Conservation (phyloP, 192 early-diverging fungal genomes). For the Coemansia sp. region DNA sequence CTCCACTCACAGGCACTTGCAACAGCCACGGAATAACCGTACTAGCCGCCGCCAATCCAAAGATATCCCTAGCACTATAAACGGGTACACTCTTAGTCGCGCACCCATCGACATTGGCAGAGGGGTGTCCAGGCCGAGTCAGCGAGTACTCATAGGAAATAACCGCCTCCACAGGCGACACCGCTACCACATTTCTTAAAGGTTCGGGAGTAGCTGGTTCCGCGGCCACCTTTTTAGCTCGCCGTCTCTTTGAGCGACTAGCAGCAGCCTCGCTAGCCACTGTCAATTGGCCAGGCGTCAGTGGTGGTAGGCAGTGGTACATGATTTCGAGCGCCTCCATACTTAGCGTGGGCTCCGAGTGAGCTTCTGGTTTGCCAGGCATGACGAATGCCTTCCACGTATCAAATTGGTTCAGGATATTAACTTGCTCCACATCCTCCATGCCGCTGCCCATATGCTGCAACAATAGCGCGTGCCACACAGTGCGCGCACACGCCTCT, state of each 20-base stretch:
- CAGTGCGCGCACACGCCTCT: conserved; percentile 17
- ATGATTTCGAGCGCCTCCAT: conserved; percentile 12
- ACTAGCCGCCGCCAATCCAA: conserved; percentile 8
- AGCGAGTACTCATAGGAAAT: conserved; percentile 19
- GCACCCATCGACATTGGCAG: not conserved
- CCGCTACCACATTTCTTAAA: too few relatives aligned
- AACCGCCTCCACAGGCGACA: not conserved
- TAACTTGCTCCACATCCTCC: not conserved
- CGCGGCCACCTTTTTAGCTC: not conserved
- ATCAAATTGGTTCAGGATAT: conserved; percentile 12
- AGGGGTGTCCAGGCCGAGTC: not conserved
- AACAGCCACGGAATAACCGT: conserved; percentile 42
- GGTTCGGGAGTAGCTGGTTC: not conserved
- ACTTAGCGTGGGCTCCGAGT: conserved; percentile 21
- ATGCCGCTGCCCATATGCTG: not conserved
- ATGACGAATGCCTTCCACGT: conserved; percentile 21
- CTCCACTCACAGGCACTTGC: not conserved
- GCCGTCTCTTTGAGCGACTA: not conserved
- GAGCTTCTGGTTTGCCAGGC: conserved; percentile 21
- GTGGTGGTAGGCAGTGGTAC: conserved; percentile 14
- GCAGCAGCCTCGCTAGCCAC: not conserved
- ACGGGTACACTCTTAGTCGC: conserved; percentile 25
- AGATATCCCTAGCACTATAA: conserved; percentile 17
- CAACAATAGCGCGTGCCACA: conserved; percentile 14
- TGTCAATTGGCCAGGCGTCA: conserved; percentile 8